These are phyloP conservation scores for Madurella fahalii DNA, from an alignment of 2,329 filamentous ascomycete species.

Conservation along the genomic window DNA sequence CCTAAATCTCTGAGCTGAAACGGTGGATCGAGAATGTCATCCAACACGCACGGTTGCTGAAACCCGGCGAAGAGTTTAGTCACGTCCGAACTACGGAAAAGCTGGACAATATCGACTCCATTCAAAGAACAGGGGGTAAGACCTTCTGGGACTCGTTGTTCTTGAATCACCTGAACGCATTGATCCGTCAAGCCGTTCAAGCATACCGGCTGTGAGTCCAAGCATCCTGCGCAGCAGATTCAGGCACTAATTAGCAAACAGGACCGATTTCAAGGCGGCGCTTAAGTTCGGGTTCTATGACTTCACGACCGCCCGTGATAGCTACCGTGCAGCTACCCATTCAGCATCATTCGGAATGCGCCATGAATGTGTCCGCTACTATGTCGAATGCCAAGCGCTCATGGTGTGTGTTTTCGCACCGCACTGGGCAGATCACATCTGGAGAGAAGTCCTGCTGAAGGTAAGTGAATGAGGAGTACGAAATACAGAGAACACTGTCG, in stretches of 20 bases:
- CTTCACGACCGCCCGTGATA: slow-evolving; percentile 62
- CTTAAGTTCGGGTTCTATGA: slow-evolving; percentile 56
- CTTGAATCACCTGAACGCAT: slow-evolving; percentile 4
- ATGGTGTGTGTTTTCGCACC: slow-evolving; percentile 76
- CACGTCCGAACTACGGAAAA: slow-evolving; percentile 3
- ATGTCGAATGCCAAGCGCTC: slow-evolving; percentile 78
- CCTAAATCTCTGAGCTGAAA: slow-evolving; percentile 63
- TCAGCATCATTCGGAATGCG: slow-evolving; percentile 67
- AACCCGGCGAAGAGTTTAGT: not conserved
- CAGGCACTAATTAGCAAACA: not conserved
- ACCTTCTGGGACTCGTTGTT: slow-evolving; percentile 12
- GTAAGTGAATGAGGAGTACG: slow-evolving; percentile 31
- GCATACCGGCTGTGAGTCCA: not conserved
- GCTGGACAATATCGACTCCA: not conserved
- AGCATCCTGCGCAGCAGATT: not conserved
- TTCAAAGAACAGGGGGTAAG: slow-evolving; percentile 1
- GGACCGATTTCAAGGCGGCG: slow-evolving; percentile 9
- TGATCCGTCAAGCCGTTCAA: slow-evolving; percentile 2
- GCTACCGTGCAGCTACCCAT: slow-evolving; percentile 52
- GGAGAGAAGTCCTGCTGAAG: slow-evolving; percentile 71
- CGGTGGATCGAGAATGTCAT: slow-evolving; percentile 52
- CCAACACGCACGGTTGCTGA: not conserved
- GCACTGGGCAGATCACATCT: slow-evolving; percentile 88
- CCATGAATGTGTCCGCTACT: slow-evolving; percentile 66
- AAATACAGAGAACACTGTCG: too few relatives aligned